phyloP scores from a whole-genome alignment of 2,329 filamentous ascomycete genomes.

The Diaporthe caulivora region DNA sequence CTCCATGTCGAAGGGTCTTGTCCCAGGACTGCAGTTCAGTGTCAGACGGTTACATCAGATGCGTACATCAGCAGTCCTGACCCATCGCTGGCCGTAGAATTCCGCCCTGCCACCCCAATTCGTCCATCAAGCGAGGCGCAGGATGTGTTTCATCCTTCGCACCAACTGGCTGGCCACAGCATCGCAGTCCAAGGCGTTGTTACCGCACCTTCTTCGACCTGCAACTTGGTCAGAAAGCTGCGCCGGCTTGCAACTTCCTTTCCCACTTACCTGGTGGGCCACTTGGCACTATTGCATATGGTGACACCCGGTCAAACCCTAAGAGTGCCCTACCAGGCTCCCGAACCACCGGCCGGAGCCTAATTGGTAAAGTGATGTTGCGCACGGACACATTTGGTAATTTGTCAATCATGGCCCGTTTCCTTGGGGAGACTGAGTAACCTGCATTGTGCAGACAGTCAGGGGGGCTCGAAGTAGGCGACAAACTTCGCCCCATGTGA shows the following conservation, averaged over 20 bases:
- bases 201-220: background rate
- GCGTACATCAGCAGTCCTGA: background rate
- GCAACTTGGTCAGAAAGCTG: too few relatives aligned
- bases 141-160: background rate
- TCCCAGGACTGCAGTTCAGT: background rate
- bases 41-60: slow-evolving; percentile 22
- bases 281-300: background rate
- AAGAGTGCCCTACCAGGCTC: slow-evolving; percentile 2
- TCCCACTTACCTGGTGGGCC: background rate
- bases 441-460: background rate
- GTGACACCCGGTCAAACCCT: slow-evolving; percentile 1
- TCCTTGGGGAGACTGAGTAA: background rate
- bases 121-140: background rate
- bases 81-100: background rate
- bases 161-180: background rate
- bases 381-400: background rate
- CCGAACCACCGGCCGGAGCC: background rate
- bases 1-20: background rate
- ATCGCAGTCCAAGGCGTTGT: background rate
- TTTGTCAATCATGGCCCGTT: background rate
- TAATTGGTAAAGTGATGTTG: background rate
- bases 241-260: background rate
- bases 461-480: background rate
- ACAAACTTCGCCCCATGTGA: slow-evolving; percentile 8
- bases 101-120: background rate